Evolutionary conservation across 768 basidiomycete genomes (phyloP).

Genomic region (Lentinus brumalis): DNA sequence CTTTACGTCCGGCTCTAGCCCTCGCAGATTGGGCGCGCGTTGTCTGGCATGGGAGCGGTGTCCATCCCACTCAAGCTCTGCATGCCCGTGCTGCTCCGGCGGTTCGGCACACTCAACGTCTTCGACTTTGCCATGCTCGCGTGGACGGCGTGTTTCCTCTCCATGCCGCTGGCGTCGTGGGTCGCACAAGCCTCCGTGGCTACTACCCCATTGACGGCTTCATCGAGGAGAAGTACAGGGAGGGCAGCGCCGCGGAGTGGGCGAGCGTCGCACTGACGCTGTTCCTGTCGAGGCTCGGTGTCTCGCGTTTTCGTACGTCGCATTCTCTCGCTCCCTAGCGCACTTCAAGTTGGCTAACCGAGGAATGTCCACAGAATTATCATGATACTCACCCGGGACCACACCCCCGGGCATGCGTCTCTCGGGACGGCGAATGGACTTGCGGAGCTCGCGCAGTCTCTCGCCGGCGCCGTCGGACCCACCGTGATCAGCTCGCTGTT

Average conservation of each 20-base stretch:
- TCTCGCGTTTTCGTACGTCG: conserved; percentile 56
- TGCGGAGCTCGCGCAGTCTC: conserved; percentile 34
- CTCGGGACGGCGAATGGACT: conserved; percentile 36
- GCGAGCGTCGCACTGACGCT: conserved; percentile 49
- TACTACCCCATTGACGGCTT: neutral
- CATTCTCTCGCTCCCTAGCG: neutral
- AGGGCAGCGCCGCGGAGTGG: conserved; percentile 47
- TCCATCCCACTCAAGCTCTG: conserved; percentile 54
- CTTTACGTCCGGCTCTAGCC: conserved; percentile 36
- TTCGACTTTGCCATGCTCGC: conserved; percentile 54
- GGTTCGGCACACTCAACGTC: conserved; percentile 46
- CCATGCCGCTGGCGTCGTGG: conserved; percentile 52
- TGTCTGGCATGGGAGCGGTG: conserved; percentile 53
- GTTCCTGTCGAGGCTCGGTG: conserved; percentile 44
- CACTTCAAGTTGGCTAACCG: neutral
- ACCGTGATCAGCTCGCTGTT: conserved; percentile 33
- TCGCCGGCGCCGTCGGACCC: conserved; percentile 30
- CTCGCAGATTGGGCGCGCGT: conserved; percentile 58
- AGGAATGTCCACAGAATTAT: conserved; percentile 25
- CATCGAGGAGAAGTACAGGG: neutral
- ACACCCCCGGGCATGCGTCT: conserved; percentile 29
- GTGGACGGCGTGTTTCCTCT: conserved; percentile 55
- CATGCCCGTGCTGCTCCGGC: conserved; percentile 55
- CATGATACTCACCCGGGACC: conserved; percentile 35
- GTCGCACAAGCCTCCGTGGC: conserved; percentile 38